Conservation (phyloP, 305 asterid species). For the Fraxinus angustifolia region DNA sequence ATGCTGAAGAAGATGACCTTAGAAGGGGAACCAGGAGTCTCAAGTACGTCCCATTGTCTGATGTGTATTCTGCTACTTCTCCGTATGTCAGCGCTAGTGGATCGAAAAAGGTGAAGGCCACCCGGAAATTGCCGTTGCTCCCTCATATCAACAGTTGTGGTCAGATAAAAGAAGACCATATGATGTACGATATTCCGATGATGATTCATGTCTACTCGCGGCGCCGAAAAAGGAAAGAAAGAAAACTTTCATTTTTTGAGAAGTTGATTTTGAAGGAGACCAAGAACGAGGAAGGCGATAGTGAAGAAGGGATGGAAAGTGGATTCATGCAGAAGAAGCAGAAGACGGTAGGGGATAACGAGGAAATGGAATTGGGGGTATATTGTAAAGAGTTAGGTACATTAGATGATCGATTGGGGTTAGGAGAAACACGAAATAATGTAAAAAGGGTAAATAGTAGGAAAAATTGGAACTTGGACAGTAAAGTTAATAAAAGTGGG, state of each 20-base stretch:
- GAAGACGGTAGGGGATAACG: conserved; percentile 29
- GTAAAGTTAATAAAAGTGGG: conserved; percentile 27
- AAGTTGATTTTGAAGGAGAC: conserved; percentile 15
- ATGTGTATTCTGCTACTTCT: conserved; percentile 86
- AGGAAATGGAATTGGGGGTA: conserved; percentile 36
- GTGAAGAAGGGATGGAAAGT: conserved; percentile 23
- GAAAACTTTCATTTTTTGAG: conserved; percentile 26
- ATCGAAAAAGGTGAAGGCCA: conserved; percentile 72
- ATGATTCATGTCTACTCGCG: conserved; percentile 54
- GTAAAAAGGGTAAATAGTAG: conserved; percentile 22
- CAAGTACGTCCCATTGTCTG: conserved; percentile 74
- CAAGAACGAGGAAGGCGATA: conserved; percentile 26
- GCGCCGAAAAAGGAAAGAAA: conserved; percentile 45
- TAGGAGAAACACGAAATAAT: conserved; percentile 31
- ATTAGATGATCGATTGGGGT: conserved; percentile 32
- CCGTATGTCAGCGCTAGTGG: conserved; percentile 66
- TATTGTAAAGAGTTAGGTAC: conserved; percentile 30
- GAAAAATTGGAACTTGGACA: conserved; percentile 22
- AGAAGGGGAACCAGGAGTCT: conserved; percentile 43
- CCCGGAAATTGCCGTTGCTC: conserved; percentile 33
- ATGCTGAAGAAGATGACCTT: conserved; percentile 45
- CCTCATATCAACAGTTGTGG: conserved; percentile 30
- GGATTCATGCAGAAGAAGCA: conserved; percentile 31
- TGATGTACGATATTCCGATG: conserved; percentile 17
- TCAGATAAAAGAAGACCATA: conserved; percentile 22